Base-by-base conservation (phyloP, 202 grass and related monocot genomes). In the Setaria viridis region DNA sequence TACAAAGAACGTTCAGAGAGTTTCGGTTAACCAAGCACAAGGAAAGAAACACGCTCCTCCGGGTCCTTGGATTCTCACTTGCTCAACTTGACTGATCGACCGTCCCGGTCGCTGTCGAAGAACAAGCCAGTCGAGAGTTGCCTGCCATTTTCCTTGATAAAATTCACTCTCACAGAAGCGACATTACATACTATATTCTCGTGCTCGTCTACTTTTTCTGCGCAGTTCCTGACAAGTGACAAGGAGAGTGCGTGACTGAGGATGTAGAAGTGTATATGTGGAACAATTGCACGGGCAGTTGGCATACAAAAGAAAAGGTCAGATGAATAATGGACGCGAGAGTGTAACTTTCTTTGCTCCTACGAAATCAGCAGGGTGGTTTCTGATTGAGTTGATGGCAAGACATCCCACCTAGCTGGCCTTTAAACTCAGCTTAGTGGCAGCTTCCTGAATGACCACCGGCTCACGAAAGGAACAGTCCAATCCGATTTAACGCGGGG, bases 381-480 rank as follows among this genome's bases (percentile, higher is more conserved):
- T 60, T 59, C 20, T 6, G 73, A 82, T 80, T 62, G 80, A 80
- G 67, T 75, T 62, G 85, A 84, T 90, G 80, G 21, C 75, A 84
- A 71, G 85, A 81, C 85, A 56, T 56, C 59, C 14, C 60, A 86
- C 88, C 67, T 90, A 76, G 67, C 79, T 79, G 45, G 41, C 80
- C 77, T 72, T 67, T 81, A 77, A 81, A 80, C 54, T 59, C 81
- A 39, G 51, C 16, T 78, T 80, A 79, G 32, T 51, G 42, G 15
- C 70, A 29, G 70, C 45, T 63, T 72, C 35, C 34, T 49, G 20
- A 66, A 34, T 37, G 59, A 42, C 0, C 9, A 42, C 1, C 13
- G 68, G n/a, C 50, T 82, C 7, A 50, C 67, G 72, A 79, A 87
- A 79, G 74, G 75, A 83, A 75, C 43, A 70, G 16, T 68, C 63